Evolutionary conservation across 257 asterid genomes (phyloP).

Genomic region (Asclepias syriaca): DNA sequence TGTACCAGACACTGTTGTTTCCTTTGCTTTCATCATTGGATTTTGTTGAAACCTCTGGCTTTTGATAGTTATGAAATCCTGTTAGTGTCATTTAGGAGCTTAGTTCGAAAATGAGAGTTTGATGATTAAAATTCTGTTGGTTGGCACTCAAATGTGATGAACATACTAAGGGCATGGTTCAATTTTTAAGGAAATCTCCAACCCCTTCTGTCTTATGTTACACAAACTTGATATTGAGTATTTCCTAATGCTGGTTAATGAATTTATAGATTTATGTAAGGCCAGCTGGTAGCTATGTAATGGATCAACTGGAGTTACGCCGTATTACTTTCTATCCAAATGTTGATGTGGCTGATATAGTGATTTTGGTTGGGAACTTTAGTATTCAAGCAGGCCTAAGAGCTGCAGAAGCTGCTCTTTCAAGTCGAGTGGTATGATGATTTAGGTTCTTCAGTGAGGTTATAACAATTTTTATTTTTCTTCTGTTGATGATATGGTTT

Average conservation of each 20-base stretch:
- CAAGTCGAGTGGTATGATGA: conserved; percentile 52
- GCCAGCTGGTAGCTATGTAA: conserved; percentile 95
- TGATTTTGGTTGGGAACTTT: conserved; percentile 70
- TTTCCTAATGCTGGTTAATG: conserved; percentile 18
- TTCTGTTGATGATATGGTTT: conserved; percentile 10
- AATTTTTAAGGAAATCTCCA: not conserved
- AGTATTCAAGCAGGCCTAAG: conserved; percentile 75
- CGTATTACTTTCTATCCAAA: conserved; percentile 64
- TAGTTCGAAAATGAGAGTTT: not conserved
- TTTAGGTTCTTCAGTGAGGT: not conserved
- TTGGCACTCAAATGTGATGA: not conserved
- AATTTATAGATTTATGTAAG: conserved; percentile 76
- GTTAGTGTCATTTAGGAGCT: not conserved
- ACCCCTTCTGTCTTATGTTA: not conserved
- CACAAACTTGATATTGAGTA: not conserved
- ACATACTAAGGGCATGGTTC: not conserved
- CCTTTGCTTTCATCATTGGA: not conserved
- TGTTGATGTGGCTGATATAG: conserved; percentile 56
- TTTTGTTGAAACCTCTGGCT: not conserved
- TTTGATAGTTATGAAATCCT: not conserved
- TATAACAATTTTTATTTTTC: not conserved
- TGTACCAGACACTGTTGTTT: not conserved
- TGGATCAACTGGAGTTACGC: conserved; percentile 90
- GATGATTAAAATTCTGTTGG: not conserved
- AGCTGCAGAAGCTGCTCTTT: conserved; percentile 77